These are phyloP conservation scores for Platanus orientalis DNA, from an alignment of 164 flowering plant species.

Conservation along the genomic window DNA sequence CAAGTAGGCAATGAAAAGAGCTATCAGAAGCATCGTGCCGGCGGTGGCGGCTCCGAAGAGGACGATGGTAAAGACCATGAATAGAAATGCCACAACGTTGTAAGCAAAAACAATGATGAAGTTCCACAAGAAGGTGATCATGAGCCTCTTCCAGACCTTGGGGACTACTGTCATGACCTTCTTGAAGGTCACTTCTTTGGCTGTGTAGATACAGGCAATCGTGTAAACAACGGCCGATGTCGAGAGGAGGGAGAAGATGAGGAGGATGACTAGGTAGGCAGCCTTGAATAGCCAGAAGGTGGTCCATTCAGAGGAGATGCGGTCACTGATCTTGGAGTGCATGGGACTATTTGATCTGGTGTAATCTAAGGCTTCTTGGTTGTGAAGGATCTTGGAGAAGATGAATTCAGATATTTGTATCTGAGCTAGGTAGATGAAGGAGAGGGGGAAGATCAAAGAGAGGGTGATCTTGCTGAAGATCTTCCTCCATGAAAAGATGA, in stretches of 20 bases:
- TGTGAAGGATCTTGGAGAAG: constrained; percentile 23
- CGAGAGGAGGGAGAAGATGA: constrained; percentile 36
- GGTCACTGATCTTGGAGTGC: constrained; percentile 15
- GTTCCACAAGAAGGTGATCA: constrained; percentile 44
- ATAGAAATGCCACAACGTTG: constrained; percentile 18
- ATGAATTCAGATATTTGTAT: constrained; percentile 33
- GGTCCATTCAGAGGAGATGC: constrained; percentile 26
- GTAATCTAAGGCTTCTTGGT: constrained; percentile 16
- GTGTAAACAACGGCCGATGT: constrained; percentile 48
- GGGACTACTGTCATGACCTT: constrained; percentile 48
- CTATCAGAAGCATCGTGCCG: not conserved
- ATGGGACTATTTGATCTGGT: constrained; percentile 2
- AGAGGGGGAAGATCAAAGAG: constrained; percentile 57
- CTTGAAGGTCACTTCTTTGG: constrained; percentile 29
- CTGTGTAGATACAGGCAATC: constrained; percentile 42
- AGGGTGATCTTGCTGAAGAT: constrained; percentile 52
- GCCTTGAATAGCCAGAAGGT: constrained; percentile 28
- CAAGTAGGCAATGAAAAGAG: constrained; percentile 21
- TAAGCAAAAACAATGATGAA: constrained; percentile 28
- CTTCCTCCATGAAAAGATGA: constrained; percentile 33
- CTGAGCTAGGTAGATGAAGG: constrained; percentile 52
- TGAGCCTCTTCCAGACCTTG: constrained; percentile 53
- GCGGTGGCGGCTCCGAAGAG: not conserved
- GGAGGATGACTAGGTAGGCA: constrained; percentile 23
- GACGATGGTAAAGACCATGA: constrained; percentile 10